Percentiles rank a stretch among this genome's conserved stretches.
Conservation (phyloP, 1,284 basidiomycete genomes). For the Trichosporon sp. region DNA sequence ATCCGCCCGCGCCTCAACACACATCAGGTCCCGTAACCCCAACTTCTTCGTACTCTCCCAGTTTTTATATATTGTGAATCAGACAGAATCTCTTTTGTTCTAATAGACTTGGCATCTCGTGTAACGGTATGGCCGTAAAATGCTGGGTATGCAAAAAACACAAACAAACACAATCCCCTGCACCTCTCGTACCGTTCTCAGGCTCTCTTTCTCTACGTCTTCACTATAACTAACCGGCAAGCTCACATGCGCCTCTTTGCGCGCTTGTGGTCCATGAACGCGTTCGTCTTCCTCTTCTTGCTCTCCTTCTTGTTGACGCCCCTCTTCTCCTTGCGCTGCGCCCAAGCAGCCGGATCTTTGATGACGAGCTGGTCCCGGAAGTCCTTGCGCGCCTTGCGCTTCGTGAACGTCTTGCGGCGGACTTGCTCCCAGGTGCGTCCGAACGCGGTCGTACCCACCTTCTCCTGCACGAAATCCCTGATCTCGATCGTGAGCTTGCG, state of each 20-base stretch:
- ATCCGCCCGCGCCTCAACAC: background rate
- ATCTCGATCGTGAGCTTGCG: conserved; percentile 81
- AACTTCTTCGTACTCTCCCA: background rate
- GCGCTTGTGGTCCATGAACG: conserved; percentile 40
- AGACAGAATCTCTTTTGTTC: background rate
- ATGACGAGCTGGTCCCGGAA: conserved; percentile 35
- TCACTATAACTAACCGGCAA: too few relatives aligned
- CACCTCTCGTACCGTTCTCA: too few relatives aligned
- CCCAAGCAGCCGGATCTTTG: conserved; percentile 57
- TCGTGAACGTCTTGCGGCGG: conserved; percentile 68
- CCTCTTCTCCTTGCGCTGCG: conserved; percentile 70
- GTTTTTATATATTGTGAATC: background rate
- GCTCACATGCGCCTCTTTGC: conserved; percentile 10
- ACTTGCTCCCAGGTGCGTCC: conserved; percentile 76
- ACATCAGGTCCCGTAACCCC: background rate
- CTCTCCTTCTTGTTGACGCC: conserved; percentile 81
- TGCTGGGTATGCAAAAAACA: conserved; percentile 20
- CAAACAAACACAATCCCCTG: background rate
- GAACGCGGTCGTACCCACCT: conserved; percentile 82
- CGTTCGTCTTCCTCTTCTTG: conserved; percentile 69
- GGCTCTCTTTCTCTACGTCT: too few relatives aligned
- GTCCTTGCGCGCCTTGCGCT: conserved; percentile 73
- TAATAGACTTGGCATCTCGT: conserved; percentile 21
- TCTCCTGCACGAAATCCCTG: conserved; percentile 80
- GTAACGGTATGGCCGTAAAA: conserved; percentile 21